Conservation (phyloP, 192 early-diverging fungal species). For the Rhizophagus prolifer region DNA sequence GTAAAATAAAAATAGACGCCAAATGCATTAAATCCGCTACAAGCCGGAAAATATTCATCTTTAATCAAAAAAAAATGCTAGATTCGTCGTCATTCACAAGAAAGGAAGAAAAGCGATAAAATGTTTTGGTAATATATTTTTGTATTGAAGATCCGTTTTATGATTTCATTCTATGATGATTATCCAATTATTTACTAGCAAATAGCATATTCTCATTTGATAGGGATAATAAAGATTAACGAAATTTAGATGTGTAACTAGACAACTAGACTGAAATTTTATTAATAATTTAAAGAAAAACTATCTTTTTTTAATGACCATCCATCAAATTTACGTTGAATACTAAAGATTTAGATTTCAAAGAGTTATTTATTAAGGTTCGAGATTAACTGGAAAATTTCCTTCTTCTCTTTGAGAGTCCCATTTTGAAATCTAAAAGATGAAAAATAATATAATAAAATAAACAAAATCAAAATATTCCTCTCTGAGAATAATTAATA, state of each 20-base stretch:
- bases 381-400: constrained; percentile 48
- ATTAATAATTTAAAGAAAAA: too few relatives aligned
- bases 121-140: neutral
- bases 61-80: neutral
- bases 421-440: constrained; percentile 46
- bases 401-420: constrained; percentile 49
- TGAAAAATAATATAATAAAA: constrained; percentile 1
- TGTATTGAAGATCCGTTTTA: neutral
- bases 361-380: neutral
- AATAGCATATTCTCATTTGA: neutral
- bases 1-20: constrained; percentile 90
- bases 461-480: neutral
- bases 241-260: too few relatives aligned
- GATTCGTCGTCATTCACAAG: neutral
- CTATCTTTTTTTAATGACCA: neutral
- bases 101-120: neutral
- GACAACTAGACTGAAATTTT: too few relatives aligned
- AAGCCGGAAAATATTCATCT: constrained; percentile 93
- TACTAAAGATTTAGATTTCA: too few relatives aligned
- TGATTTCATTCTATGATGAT: neutral
- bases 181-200: neutral
- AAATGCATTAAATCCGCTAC: constrained; percentile 92
- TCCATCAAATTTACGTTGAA: neutral
- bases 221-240: neutral
- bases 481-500: neutral